Evolutionary conservation across 1,284 basidiomycete species (phyloP).

Genomic region (Ustilago tritici): DNA sequence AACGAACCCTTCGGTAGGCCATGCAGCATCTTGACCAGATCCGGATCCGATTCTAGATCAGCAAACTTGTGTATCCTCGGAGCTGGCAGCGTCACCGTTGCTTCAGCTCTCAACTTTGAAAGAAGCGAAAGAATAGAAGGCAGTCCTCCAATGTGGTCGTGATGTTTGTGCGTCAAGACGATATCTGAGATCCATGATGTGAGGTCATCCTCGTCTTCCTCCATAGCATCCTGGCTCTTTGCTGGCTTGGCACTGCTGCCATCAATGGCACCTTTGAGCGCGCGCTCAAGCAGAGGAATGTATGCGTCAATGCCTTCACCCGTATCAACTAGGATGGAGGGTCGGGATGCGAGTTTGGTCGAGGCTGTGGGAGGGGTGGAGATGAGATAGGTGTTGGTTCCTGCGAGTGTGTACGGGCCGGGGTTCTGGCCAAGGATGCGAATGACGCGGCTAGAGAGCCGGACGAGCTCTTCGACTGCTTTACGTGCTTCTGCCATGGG

Average conservation of each 20-base stretch:
- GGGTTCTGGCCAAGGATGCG: conserved; percentile 80
- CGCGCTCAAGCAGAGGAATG: conserved; percentile 76
- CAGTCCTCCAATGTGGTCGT: conserved; percentile 86
- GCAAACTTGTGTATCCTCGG: conserved; percentile 72
- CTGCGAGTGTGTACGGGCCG: conserved; percentile 86
- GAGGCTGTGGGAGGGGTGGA: conserved; percentile 71
- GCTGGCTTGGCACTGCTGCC: conserved; percentile 1
- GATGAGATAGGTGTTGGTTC: conserved; percentile 93
- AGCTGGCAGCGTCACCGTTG: conserved; percentile 57
- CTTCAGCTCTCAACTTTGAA: conserved; percentile 68
- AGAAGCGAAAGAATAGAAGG: conserved; percentile 79
- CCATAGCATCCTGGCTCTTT: conserved; percentile 20
- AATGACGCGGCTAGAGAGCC: conserved; percentile 55
- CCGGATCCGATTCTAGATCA: conserved; percentile 71
- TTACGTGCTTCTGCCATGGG: conserved; percentile 55
- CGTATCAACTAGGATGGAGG: conserved; percentile 83
- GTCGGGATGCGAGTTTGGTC: conserved; percentile 73
- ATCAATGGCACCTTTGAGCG: conserved; percentile 70
- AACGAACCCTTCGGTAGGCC: conserved; percentile 84
- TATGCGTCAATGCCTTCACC: conserved; percentile 83
- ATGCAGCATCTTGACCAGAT: conserved; percentile 87
- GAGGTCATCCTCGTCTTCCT: conserved; percentile 38
- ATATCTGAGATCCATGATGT: conserved; percentile 73
- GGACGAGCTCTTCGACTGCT: conserved; percentile 43
- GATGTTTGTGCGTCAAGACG: conserved; percentile 89